Evolutionary conservation across 768 basidiomycete species (phyloP), one percentile per base, ranked within the genome.

Genomic region (Plicaturopsis crispa): DNA sequence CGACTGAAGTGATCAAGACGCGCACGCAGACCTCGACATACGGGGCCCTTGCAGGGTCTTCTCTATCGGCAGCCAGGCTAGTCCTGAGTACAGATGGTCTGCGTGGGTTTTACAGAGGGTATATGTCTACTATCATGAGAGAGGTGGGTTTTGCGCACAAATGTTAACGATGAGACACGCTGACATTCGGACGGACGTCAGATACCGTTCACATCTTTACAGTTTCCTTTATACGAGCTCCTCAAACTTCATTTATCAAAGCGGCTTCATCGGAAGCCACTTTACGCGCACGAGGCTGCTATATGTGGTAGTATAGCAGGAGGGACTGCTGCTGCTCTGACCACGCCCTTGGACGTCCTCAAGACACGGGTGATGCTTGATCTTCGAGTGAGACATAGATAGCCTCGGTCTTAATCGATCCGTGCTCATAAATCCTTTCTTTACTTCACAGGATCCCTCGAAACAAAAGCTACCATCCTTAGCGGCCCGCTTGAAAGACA

Each of bases 331-430:
- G 94, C 92, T 1, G 87, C 83, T 0, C 47, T 84, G 24, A 98
- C 96, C 2, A 98, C 96, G 0, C 96, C 96, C 1, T 66, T 99
- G 21, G 96, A 99, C 52, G 96, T 98, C 2, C 71, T 96, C 23
- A 99, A 99, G 58, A 99, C 96, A 1, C 75, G 96, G 13, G 84
- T 96, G 31, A 99, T 99, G 96, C 72, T 98, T 6, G 92, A 94
- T 51, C 68, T 86, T 38, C 70, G 82, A 52, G 92, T 92, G 48
- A 38, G 76, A n/a, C n/a, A n/a, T n/a, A n/a, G n/a, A n/a, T 57
- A 19, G 16, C 10, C 3, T 20, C 35, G 16, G 30, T 26, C 18
- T 16, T 40, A 33, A n/a, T n/a, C n/a, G n/a, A 18, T 7, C n/a
- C 14, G 30, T 28, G 14, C 4, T 20, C 13, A 13, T 3, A 19